phyloP scores from a whole-genome alignment of 2,329 filamentous ascomycete genomes.

The Teratosphaeria destructans region DNA sequence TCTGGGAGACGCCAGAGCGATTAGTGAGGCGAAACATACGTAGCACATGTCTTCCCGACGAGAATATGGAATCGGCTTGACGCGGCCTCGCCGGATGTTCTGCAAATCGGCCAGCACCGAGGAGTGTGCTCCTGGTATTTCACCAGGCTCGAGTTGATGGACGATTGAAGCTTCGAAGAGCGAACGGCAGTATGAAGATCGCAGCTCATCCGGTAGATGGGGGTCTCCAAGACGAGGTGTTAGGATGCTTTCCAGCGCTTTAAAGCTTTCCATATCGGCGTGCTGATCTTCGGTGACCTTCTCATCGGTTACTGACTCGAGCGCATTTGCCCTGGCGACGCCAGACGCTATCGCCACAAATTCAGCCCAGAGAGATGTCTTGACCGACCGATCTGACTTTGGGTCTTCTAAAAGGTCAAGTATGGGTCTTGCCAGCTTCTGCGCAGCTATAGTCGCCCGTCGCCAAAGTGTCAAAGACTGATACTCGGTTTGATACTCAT shows the following conservation, averaged over 20 bases:
- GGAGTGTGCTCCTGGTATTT: constrained; percentile 43
- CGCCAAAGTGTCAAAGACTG: constrained; percentile 68
- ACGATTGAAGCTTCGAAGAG: constrained; percentile 78
- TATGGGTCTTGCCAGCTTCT: constrained; percentile 58
- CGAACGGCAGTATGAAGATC: constrained; percentile 59
- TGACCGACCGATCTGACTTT: constrained; percentile 29
- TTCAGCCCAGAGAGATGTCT: constrained; percentile 53
- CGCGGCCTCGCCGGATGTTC: constrained; percentile 58
- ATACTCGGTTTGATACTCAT: constrained; percentile 61
- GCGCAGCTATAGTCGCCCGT: constrained; percentile 59
- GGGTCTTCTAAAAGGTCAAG: constrained; percentile 37
- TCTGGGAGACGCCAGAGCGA: constrained; percentile 22
- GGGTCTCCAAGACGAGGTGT: constrained; percentile 61
- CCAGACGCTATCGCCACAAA: constrained; percentile 27
- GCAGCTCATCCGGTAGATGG: constrained; percentile 54
- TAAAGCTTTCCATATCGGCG: constrained; percentile 72
- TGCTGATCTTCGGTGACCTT: constrained; percentile 56
- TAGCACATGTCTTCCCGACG: constrained; percentile 65
- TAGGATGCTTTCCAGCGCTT: constrained; percentile 57
- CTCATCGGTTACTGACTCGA: constrained; percentile 19
- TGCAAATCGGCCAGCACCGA: constrained; percentile 54
- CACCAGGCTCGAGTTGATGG: constrained; percentile 55
- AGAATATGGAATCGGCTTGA: constrained; percentile 55
- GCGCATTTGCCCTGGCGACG: constrained; percentile 28
- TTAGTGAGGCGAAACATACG: constrained; percentile 66